These are phyloP conservation scores for Eutrema salsugineum DNA, from an alignment of 441 rosid species.

Conservation along the genomic window DNA sequence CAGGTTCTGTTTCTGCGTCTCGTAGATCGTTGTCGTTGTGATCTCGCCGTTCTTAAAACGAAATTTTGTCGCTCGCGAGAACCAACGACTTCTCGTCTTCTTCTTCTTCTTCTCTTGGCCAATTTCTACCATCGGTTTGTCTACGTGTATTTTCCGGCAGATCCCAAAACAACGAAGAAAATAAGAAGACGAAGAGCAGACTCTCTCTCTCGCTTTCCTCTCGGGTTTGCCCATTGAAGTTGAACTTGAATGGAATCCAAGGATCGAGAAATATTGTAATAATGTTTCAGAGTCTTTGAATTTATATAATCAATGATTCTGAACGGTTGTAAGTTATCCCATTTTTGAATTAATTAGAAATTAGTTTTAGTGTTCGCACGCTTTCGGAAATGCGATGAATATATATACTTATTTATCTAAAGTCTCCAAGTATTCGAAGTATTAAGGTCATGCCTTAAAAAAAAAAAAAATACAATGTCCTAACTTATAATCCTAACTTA, in stretches of 20 bases:
- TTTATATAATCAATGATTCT: neutral
- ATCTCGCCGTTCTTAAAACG: slow-evolving; percentile 17
- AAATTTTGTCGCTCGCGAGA: slow-evolving; percentile 6
- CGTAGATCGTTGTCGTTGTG: slow-evolving; percentile 23
- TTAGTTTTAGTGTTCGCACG: slow-evolving; percentile 18
- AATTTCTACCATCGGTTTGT: neutral
- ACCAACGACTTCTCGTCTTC: neutral
- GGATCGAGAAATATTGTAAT: neutral
- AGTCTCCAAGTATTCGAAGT: neutral
- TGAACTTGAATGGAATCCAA: slow-evolving; percentile 17
- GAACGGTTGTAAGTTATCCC: slow-evolving; percentile 17
- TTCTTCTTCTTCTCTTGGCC: slow-evolving; percentile 5
- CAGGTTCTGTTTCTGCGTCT: neutral
- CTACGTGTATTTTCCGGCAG: slow-evolving; percentile 13
- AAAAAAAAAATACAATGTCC: no score
- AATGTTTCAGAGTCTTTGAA: slow-evolving; percentile 8
- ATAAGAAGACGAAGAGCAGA: neutral
- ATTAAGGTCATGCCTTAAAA: neutral
- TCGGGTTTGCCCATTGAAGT: slow-evolving; percentile 34
- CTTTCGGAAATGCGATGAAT: slow-evolving; percentile 2
- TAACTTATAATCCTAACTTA: no score
- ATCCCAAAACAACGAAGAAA: slow-evolving; percentile 43
- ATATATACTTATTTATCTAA: neutral
- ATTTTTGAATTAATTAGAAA: neutral
- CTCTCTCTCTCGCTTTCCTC: slow-evolving; percentile 12